A percentile compares a stretch with the other conserved stretches of the same genome.
Conservation (phyloP, 2,329 filamentous ascomycete genomes). For the Ustilaginoidea virens region DNA sequence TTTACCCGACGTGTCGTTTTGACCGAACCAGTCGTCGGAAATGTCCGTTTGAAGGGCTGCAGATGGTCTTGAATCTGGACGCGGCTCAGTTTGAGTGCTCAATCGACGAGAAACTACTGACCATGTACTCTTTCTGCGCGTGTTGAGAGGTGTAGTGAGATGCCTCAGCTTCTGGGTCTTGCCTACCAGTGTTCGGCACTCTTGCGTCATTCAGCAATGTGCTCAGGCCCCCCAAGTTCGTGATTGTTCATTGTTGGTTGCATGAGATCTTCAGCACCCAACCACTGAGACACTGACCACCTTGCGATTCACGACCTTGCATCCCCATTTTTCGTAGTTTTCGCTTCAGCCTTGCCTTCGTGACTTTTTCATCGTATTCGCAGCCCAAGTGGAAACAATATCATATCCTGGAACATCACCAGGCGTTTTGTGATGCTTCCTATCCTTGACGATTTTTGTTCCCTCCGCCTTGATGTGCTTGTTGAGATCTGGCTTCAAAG, state of each 20-base stretch:
- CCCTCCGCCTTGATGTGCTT: constrained; percentile 26
- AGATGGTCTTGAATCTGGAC: constrained; percentile 20
- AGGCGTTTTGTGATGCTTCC: constrained; percentile 25
- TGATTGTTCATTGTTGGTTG: constrained; percentile 29
- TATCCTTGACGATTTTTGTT: constrained; percentile 29
- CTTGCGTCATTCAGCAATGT: too few relatives aligned
- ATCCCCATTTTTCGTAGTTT: constrained; percentile 31
- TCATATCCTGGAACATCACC: constrained; percentile 25
- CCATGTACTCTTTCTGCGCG: too few relatives aligned
- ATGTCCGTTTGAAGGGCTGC: constrained; percentile 22
- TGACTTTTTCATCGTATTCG: too few relatives aligned
- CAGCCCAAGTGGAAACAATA: too few relatives aligned
- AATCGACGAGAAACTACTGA: too few relatives aligned
- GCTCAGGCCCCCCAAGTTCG: constrained; percentile 27
- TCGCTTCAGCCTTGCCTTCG: too few relatives aligned
- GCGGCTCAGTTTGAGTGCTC: too few relatives aligned
- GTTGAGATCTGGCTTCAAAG: constrained; percentile 24
- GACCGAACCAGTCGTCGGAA: too few relatives aligned
- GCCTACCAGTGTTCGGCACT: too few relatives aligned
- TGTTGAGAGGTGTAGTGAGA: too few relatives aligned
- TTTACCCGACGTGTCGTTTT: too few relatives aligned
- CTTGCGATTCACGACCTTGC: constrained; percentile 28
- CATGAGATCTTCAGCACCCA: constrained; percentile 29
- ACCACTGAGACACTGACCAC: constrained; percentile 23
- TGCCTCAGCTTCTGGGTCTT: too few relatives aligned